Percentiles rank a stretch among this genome's conserved stretches.
Conservation (phyloP, 371 early-diverging fungal genomes). For the Ordospora pajunii region DNA sequence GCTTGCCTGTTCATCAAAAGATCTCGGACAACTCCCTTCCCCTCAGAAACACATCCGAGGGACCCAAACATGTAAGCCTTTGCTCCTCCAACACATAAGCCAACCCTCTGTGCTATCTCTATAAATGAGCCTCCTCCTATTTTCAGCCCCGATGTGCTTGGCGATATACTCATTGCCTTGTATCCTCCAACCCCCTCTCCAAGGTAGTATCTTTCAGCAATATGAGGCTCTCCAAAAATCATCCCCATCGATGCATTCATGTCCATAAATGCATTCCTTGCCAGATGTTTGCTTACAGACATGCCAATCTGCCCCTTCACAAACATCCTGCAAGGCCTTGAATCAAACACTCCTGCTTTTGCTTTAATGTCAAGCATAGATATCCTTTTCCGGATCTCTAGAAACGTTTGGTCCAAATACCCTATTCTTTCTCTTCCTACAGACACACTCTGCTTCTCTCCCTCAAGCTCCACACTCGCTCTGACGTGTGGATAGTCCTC, state of each 20-base stretch:
- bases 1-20: background rate
- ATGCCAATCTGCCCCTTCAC: background rate
- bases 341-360: background rate
- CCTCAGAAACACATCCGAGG: slow-evolving; percentile 1
- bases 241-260: background rate
- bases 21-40: background rate
- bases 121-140: slow-evolving; percentile 32
- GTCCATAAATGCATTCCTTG: background rate
- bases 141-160: background rate
- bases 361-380: background rate
- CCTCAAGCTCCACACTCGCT: background rate
- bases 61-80: slow-evolving; percentile 10
- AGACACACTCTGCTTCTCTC: background rate
- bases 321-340: background rate
- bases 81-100: background rate
- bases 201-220: slow-evolving; percentile 28
- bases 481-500: background rate
- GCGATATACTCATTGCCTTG: slow-evolving; percentile 23
- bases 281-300: background rate
- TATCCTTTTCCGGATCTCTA: background rate
- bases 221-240: slow-evolving; percentile 11
- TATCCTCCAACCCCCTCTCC: slow-evolving; percentile 35
- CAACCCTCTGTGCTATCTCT: slow-evolving; percentile 17
- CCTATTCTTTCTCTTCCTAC: background rate
- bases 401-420: background rate